Evolutionary conservation across 2,329 filamentous ascomycete genomes (phyloP).

Genomic region (Pestalotiopsis sp.): DNA sequence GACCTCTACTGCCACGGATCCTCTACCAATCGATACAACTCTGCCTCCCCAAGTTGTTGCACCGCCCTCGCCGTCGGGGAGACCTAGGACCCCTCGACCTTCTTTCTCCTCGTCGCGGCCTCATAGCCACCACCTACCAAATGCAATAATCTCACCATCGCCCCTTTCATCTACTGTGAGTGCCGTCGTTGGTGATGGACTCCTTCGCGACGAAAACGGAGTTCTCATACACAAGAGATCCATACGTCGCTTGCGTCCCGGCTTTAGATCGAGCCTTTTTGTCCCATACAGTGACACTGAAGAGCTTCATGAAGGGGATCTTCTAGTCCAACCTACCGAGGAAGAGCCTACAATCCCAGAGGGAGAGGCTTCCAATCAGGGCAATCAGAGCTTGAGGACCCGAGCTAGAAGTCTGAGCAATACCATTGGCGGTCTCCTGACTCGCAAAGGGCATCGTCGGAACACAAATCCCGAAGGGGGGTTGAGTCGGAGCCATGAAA

Average conservation of each 20-base stretch:
- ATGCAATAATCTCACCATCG: slow-evolving; percentile 59
- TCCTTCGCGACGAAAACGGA: slow-evolving; percentile 47
- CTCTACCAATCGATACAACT: slow-evolving; percentile 22
- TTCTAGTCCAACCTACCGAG: slow-evolving; percentile 21
- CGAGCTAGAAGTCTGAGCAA: slow-evolving; percentile 41
- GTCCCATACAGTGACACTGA: slow-evolving; percentile 47
- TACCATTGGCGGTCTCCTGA: slow-evolving; percentile 38
- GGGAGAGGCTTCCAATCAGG: slow-evolving; percentile 17
- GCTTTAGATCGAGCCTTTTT: slow-evolving; percentile 56
- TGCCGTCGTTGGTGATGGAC: slow-evolving; percentile 57
- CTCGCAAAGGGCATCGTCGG: slow-evolving; percentile 27
- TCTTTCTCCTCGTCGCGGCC: slow-evolving; percentile 32
- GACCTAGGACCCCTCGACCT: slow-evolving; percentile 31
- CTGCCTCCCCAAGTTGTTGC: slow-evolving; percentile 18
- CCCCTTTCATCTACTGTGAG: slow-evolving; percentile 62
- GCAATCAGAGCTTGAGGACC: slow-evolving; percentile 26
- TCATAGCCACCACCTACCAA: slow-evolving; percentile 41
- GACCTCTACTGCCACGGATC: slow-evolving; percentile 28
- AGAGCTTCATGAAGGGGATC: slow-evolving; percentile 21
- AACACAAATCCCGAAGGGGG: slow-evolving; percentile 27
- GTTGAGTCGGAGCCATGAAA: slow-evolving; percentile 15
- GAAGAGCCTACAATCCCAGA: slow-evolving; percentile 21
- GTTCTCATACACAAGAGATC: slow-evolving; percentile 43
- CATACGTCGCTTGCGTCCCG: slow-evolving; percentile 48
- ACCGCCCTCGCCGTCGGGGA: slow-evolving; percentile 27